These are phyloP conservation scores for Aristolochia fimbriata DNA, from an alignment of 164 flowering plant species.

Conservation along the genomic window DNA sequence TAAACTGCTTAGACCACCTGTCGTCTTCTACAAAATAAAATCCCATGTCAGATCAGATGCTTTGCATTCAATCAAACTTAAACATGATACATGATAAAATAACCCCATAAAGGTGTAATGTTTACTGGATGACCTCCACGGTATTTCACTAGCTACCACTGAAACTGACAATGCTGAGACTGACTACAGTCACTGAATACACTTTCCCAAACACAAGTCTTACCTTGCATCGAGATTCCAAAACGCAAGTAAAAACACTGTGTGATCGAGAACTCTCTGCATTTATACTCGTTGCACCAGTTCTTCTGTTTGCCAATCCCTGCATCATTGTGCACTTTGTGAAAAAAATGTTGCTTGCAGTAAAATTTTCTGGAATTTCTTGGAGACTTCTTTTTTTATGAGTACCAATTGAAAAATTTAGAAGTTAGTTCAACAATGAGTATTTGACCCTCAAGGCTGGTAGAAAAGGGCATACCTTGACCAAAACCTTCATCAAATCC, in stretches of 20 bases:
- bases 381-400: too few relatives aligned
- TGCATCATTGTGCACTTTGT: constrained; percentile 15
- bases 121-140: too few relatives aligned
- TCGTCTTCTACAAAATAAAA: constrained; percentile 31
- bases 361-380: too few relatives aligned
- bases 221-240: constrained; percentile 95
- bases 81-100: background rate
- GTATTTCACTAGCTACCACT: background rate
- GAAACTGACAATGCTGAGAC: background rate
- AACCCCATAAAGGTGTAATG: background rate
- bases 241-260: constrained; percentile 93
- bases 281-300: constrained; percentile 84
- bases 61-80: background rate
- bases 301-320: constrained; percentile 87
- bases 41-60: background rate
- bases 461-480: constrained; percentile 34
- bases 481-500: constrained; percentile 59
- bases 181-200: background rate
- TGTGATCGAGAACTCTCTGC: constrained; percentile 98
- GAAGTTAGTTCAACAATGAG: too few relatives aligned
- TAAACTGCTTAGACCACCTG: constrained; percentile 78
- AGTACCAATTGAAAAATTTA: too few relatives aligned
- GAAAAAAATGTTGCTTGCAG: too few relatives aligned
- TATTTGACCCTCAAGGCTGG: too few relatives aligned
- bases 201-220: background rate